These are phyloP conservation scores for Wickerhamomyces sp. DNA, from an alignment of 1,139 yeast species.

Conservation along the genomic window DNA sequence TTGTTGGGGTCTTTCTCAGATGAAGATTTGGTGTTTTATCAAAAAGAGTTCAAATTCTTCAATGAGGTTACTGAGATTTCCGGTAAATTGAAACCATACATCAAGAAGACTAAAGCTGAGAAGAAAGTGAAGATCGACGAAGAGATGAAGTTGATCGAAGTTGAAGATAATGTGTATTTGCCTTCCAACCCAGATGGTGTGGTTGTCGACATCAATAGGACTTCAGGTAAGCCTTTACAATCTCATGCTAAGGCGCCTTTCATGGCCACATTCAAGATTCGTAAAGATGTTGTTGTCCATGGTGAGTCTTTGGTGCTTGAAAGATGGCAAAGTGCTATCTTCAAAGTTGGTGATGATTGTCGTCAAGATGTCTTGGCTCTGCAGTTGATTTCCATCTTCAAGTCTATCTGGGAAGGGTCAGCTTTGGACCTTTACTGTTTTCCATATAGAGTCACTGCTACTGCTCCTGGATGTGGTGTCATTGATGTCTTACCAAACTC, in stretches of 20 bases:
- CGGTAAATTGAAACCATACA: slow-evolving; percentile 89
- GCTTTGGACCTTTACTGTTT: slow-evolving; percentile 89
- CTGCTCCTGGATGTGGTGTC: slow-evolving; percentile 99
- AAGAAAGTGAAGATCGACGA: slow-evolving; percentile 95
- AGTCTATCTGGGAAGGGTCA: slow-evolving; percentile 82
- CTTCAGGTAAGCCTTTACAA: slow-evolving; percentile 93
- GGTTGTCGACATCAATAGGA: slow-evolving; percentile 87
- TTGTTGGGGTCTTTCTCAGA: slow-evolving; percentile 61
- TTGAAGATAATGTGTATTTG: slow-evolving; percentile 81
- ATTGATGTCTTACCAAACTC: slow-evolving; percentile 96
- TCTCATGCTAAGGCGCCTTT: slow-evolving; percentile 99
- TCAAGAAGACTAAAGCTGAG: slow-evolving; percentile 91
- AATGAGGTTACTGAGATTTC: slow-evolving; percentile 89
- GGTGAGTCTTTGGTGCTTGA: slow-evolving; percentile 34
- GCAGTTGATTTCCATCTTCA: slow-evolving; percentile 85
- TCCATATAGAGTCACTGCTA: slow-evolving; percentile 95
- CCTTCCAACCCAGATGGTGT: slow-evolving; percentile 97
- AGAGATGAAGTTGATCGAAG: slow-evolving; percentile 79
- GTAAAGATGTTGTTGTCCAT: slow-evolving; percentile 44
- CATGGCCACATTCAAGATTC: slow-evolving; percentile 90
- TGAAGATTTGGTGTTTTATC: slow-evolving; percentile 63
- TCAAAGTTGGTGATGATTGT: slow-evolving; percentile 99
- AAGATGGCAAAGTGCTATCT: slow-evolving; percentile 91
- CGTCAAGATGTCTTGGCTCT: slow-evolving; percentile 95
- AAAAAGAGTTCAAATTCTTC: slow-evolving; percentile 84